These are phyloP conservation scores for Globisporangium spinosum DNA, from an alignment of 352 stramenopile species.

Conservation along the genomic window DNA sequence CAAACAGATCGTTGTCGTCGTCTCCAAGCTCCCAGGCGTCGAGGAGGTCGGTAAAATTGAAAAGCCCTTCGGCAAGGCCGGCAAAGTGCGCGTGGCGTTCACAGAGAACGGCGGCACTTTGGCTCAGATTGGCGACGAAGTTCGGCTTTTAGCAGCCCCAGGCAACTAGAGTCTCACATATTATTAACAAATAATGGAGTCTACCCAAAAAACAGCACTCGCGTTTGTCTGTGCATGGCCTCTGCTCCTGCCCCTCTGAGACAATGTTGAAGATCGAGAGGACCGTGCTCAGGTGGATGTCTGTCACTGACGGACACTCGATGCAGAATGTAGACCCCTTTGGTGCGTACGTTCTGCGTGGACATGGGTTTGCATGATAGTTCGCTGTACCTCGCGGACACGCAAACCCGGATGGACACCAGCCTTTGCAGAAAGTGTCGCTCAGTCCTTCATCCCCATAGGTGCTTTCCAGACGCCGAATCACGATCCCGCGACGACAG, in stretches of 20 bases:
- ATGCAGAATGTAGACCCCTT: conserved; percentile 44
- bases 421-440: conserved; percentile 46
- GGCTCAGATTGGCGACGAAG: conserved; percentile 37
- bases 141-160: conserved; percentile 19
- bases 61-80: conserved; percentile 73
- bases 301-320: conserved; percentile 28
- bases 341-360: conserved; percentile 38
- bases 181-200: neutral
- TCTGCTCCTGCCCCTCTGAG: conserved; percentile 13
- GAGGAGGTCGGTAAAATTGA: conserved; percentile 49
- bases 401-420: conserved; percentile 64
- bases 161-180: neutral
- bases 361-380: conserved; percentile 38
- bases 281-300: conserved; percentile 20
- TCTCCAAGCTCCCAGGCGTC: conserved; percentile 8
- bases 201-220: conserved; percentile 53
- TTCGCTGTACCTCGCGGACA: conserved; percentile 59
- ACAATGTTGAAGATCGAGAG: conserved; percentile 24
- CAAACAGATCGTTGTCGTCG: conserved; percentile 21
- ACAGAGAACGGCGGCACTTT: conserved; percentile 36
- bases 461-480: conserved; percentile 62
- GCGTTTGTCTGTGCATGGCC: conserved; percentile 32
- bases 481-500: conserved; percentile 63
- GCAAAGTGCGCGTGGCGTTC: conserved; percentile 67
- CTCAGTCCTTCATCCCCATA: conserved; percentile 55